Evolutionary conservation across 345 rosid species (phyloP), one percentile per base, ranked within the genome.

Genomic region (Lepidium didymum): DNA sequence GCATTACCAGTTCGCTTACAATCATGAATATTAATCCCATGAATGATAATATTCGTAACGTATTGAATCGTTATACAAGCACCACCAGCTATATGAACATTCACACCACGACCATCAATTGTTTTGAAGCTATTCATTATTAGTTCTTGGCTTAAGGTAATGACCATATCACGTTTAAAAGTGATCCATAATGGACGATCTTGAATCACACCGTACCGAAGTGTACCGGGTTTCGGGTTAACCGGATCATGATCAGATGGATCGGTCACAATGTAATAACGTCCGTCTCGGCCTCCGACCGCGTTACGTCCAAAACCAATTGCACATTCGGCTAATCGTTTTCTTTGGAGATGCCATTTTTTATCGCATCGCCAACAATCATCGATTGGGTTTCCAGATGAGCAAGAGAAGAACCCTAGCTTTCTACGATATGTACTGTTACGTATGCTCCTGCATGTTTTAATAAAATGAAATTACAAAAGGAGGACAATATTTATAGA

Each of bases 121-220:
- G 95, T 88, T 76, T 88, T 88, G 58, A 88, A 88, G 75, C 89
- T 86, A 63, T 84, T 88, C 95, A 88, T 88, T 51, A 88, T 77
- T 1, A 88, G 87, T 73, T 88, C 91, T 56, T 88, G 82, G 73
- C 81, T 88, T 40, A 84, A 67, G 0, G 72, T 79, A 27, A 88
- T 86, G 64, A 83, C 91, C 95, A 88, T 88, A 77, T 86, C 95
- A 1, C 84, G 73, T 67, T 81, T 68, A 81, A 88, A 88, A 36
- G 83, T 79, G 19, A 88, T 88, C 96, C 96, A 88, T 41, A 88
- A 75, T 12, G 96, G 96, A 36, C 60, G 56, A 29, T 86, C 88
- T 53, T 86, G 91, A 67, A 86, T 79, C 21, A 86, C 91, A 1
- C 85, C 96, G 41, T 84, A 83, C 16, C 96, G 81, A 31, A 88